Base-by-base conservation (phyloP, 2,329 filamentous ascomycete species). In the Aphanoascus verrucosus region DNA sequence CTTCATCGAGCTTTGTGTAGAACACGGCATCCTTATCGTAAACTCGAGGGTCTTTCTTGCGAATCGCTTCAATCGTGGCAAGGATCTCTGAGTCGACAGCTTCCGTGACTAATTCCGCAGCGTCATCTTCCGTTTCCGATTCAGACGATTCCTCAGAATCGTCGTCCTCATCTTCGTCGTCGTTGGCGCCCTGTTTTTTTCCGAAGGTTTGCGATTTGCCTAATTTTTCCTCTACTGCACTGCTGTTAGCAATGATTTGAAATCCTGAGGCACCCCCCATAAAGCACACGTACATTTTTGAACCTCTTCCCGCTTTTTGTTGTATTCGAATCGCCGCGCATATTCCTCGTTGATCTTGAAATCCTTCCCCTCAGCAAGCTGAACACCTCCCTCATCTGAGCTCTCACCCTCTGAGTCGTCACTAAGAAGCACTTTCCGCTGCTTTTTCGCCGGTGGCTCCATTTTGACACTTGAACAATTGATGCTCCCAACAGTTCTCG, bases 301-400 rank as follows among this genome's bases (percentile, higher is more conserved):
- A 58, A 82, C 74, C 67, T 98, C 93, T 66, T 94, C 90, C 55
- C 91, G 81, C 74, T 95, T 95, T 75, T 97, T 96, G 73, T 98
- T 98, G 72, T 97, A 80, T 69, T 98, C 93, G 63, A 95, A 97
- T 40, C 88, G 79, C 61, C 80, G 82, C 42, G 93, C 93, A 68
- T 84, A 98, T 50, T 94, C 88, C 67, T 89, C 77, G 69, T 98
- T 97, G 70, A 98, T 84, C 67, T 86, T 89, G 67, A 97, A 79
- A 31, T 69, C 68, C 37, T 63, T 60, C 55, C 58, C 63, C 45
- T 51, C 46, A 9, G 28, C 1, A 20, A 66, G 56, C 23, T 68
- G 59, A 41, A 67, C 46, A 12, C 58, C 70, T 55, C 71, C 71
- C 53, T 70, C 72, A 49, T 67, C 67, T 49, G 69, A 68, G 52